Percentiles rank a stretch among this genome's conserved stretches.
Conservation (phyloP, 768 basidiomycete genomes). For the Auriscalpium vulgare region DNA sequence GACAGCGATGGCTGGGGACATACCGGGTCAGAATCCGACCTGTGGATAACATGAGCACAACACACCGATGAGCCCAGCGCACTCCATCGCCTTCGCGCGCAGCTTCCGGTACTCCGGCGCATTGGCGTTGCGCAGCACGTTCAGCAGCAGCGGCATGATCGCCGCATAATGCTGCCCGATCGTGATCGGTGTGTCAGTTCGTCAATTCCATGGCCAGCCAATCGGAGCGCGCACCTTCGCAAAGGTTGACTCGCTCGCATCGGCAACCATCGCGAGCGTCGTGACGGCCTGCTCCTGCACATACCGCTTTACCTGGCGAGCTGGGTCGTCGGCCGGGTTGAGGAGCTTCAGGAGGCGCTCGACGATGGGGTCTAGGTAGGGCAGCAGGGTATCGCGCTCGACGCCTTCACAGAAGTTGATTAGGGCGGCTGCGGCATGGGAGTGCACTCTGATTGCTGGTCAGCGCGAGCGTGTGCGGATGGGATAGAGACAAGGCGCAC, state of each 20-base stretch:
- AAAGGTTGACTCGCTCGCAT: constrained; percentile 75
- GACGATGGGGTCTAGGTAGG: constrained; percentile 76
- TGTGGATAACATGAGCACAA: constrained; percentile 3
- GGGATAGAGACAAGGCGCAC: constrained; percentile 26
- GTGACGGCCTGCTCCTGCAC: constrained; percentile 88
- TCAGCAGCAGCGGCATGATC: constrained; percentile 77
- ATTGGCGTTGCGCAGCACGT: constrained; percentile 66
- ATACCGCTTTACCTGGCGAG: constrained; percentile 44
- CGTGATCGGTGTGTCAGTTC: not conserved
- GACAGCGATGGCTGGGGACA: constrained; percentile 67
- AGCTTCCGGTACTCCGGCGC: constrained; percentile 59
- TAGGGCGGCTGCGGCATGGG: constrained; percentile 80
- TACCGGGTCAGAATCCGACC: not conserved
- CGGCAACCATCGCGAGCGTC: constrained; percentile 83
- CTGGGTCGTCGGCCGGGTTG: constrained; percentile 36
- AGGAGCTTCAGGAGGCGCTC: constrained; percentile 61
- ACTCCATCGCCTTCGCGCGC: constrained; percentile 84
- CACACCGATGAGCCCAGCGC: constrained; percentile 78
- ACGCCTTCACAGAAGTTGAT: constrained; percentile 92
- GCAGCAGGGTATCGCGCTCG: constrained; percentile 59
- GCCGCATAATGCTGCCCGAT: constrained; percentile 54
- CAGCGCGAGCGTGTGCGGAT: not conserved
- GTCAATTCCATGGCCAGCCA: not conserved
- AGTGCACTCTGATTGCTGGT: constrained; percentile 52
- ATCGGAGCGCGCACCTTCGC: constrained; percentile 40